Evolutionary conservation across 2,329 filamentous ascomycete genomes (phyloP), one percentile per base, ranked within the genome.

Genomic region (Cordyceps farinosa): DNA sequence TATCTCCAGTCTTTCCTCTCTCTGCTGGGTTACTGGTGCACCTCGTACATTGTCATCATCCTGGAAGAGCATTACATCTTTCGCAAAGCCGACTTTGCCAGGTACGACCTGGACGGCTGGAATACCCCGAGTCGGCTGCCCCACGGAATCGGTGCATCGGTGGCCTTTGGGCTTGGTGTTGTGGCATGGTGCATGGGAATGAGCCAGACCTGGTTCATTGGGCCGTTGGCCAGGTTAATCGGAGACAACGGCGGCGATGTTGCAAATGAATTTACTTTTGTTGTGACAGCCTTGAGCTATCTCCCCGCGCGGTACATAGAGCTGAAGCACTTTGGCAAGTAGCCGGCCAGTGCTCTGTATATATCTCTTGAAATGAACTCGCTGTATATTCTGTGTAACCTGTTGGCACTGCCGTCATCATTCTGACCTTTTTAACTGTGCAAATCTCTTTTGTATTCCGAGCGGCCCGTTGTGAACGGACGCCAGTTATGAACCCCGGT

Each of bases 211-310:
- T 86, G 83, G 83, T 86, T 80, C 65, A 79, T 77, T 2, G 84
- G 83, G 0, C 83, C 83, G 1, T 81, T 86, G 67, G 84, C 83
- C 1, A 72, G 76, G 69, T 75, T 65, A 15, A 84, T 84, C 11
- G 84, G 84, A 0, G 83, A 86, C 60, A 80, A 84, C 67, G 85
- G 85, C 2, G 85, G 87, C 61, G 85, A 87, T 73, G 73, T 85
- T 69, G 84, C 83, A 0, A 70, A 66, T 50, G 65, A 70, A 56
- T 64, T 70, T 53, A 69, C 69, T 1, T 81, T 87, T 68, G 78
- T 77, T 27, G 71, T 82, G 22, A 79, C 78, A 9, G 74, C 69
- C 1, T 17, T 80, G 32, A 71, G 69, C 29, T 81, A 80, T 65
- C 29, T 75, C 5, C 77, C 77, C 2, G 72, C 79, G 3, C 72